A percentile compares a stretch with the other conserved stretches of the same genome.
Evolutionary conservation across 768 basidiomycete species (phyloP).

Genomic region (Pulveroboletus sp.): DNA sequence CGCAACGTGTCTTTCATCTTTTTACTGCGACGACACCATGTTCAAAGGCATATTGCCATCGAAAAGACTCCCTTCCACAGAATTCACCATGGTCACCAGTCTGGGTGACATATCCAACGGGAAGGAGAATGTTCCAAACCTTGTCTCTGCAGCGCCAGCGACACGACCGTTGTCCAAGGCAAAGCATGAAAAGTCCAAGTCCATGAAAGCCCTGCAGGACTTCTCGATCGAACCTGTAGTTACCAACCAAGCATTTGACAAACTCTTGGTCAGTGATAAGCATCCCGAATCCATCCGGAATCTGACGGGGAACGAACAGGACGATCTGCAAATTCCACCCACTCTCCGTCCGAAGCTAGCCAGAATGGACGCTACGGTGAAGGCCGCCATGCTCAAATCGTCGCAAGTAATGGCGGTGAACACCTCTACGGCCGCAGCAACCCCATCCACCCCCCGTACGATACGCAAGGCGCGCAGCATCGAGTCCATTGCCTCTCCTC

Average conservation of each 20-base stretch:
- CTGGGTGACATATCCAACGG: slow-evolving; percentile 48
- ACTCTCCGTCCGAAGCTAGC: slow-evolving; percentile 73
- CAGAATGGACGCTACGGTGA: slow-evolving; percentile 80
- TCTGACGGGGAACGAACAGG: slow-evolving; percentile 41
- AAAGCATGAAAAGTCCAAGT: slow-evolving; percentile 42
- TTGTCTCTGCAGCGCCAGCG: slow-evolving; percentile 33
- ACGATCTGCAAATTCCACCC: slow-evolving; percentile 84
- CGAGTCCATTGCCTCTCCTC: slow-evolving; percentile 59
- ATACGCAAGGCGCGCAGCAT: slow-evolving; percentile 71
- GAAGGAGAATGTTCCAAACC: slow-evolving; percentile 66
- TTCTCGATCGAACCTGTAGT: slow-evolving; percentile 34
- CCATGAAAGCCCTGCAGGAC: slow-evolving; percentile 42
- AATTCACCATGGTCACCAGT: slow-evolving; percentile 68
- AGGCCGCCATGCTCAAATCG: slow-evolving; percentile 88
- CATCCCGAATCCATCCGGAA: background rate
- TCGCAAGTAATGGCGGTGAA: slow-evolving; percentile 59
- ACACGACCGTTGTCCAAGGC: slow-evolving; percentile 21
- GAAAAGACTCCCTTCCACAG: slow-evolving; percentile 59
- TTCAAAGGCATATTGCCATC: slow-evolving; percentile 78
- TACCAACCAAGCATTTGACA: slow-evolving; percentile 74
- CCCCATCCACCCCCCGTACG: slow-evolving; percentile 48
- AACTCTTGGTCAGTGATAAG: slow-evolving; percentile 58
- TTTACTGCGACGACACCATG: slow-evolving; percentile 39
- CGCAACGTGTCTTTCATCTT: slow-evolving; percentile 4
- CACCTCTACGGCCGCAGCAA: slow-evolving; percentile 26